Evolutionary conservation across 1,284 basidiomycete species (phyloP), one percentile per base, ranked within the genome.

Genomic region (Sporisorium scitamineum): DNA sequence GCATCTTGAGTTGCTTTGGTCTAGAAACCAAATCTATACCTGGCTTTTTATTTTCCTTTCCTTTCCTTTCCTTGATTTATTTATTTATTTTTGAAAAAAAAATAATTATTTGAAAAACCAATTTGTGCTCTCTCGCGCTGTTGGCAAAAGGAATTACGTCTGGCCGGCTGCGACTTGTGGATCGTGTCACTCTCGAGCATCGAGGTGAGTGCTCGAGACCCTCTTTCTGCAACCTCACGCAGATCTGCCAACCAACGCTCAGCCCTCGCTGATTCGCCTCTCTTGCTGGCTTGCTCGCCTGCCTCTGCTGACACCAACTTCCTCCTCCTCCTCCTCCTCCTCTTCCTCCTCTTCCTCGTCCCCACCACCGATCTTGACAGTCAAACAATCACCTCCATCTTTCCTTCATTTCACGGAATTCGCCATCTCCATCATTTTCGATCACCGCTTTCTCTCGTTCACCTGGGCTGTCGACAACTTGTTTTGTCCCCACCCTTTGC

Each of bases 401-500:
- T 22, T 32, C 39, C 41, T 31, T 50, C 48, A 50, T 31, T 31
- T 20, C 48, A 16, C 20, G 48, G 48, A 50, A 50, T 20, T 11
- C 42, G 47, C 37, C 54, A 11, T 31, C 54, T 34, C 44, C 54
- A 44, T 32, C 34, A 10, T 24, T 29, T 41, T 44, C 54, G 48
- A 53, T 56, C 54, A 57, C 48, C 39, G 32, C 41, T 24, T 47
- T 26, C 10, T 22, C 44, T 41, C 32, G 34, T 24, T 54, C 54
- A 32, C 51, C 37, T 6, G 29, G 22, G 45, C 41, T 11, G 32
- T 45, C 31, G 26, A 22, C 45, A 9, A 27, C 34, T 3, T 20
- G 4, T 39, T 18, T 27, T 18, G 24, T 45, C 54, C 27, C 42
- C 27, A 10, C 7, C 20, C 32, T 16, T 39, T n/a, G 31, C 39